Evolutionary conservation across 2,329 filamentous ascomycete genomes (phyloP).

Genomic region (Coniochaeta ligniaria): DNA sequence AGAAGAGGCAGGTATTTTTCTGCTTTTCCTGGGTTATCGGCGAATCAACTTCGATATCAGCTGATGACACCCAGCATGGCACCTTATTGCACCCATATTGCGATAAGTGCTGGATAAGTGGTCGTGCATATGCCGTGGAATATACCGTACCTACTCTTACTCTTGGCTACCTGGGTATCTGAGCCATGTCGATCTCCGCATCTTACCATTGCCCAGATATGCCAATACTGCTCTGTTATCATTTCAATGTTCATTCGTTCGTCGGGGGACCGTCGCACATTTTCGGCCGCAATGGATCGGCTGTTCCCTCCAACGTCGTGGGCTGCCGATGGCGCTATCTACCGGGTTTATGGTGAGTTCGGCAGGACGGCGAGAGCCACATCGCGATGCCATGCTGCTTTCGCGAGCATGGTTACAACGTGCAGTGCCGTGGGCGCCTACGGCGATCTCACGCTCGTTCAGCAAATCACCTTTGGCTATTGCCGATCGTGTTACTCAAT

Average conservation of each 20-base stretch:
- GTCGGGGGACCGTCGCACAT: not conserved
- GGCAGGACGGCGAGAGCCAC: not conserved
- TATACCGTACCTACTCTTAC: not conserved
- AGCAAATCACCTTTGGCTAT: not conserved
- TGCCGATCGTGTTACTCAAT: not conserved
- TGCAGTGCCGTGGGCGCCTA: not conserved
- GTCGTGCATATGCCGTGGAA: not conserved
- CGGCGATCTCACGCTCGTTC: no score
- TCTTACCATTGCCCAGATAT: not conserved
- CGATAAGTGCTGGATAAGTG: not conserved
- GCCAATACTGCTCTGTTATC: slow-evolving; percentile 1
- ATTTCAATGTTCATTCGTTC: not conserved
- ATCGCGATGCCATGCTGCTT: not conserved
- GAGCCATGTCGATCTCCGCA: not conserved
- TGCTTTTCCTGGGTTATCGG: not conserved
- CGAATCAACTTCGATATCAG: not conserved
- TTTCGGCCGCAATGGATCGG: not conserved
- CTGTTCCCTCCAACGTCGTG: not conserved
- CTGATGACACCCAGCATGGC: not conserved
- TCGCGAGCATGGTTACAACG: not conserved
- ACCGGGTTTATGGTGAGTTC: not conserved
- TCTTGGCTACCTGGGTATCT: not conserved
- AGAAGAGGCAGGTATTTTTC: not conserved
- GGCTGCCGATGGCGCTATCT: slow-evolving; percentile 2
- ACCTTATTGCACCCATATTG: slow-evolving; percentile 1